phyloP scores from a whole-genome alignment of 1,284 basidiomycete genomes.

The Singerocomus inundabilis region DNA sequence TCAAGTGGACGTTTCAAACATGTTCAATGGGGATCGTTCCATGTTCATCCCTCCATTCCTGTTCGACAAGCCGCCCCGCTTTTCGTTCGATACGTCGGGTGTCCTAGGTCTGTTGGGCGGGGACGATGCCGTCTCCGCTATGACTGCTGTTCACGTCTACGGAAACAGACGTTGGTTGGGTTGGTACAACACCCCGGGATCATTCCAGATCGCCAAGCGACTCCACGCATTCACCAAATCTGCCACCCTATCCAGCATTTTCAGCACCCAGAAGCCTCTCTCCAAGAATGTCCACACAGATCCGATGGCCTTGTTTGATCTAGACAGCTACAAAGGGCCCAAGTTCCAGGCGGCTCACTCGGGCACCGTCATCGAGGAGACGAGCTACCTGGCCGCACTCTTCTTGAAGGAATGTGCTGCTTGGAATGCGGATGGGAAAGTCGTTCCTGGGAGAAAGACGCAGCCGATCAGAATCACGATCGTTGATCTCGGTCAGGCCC shows the following conservation, averaged over 20 bases:
- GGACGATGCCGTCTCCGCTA: slow-evolving; percentile 23
- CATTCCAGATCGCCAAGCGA: slow-evolving; percentile 22
- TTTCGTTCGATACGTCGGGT: slow-evolving; percentile 15
- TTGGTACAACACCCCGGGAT: slow-evolving; percentile 33
- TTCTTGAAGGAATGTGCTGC: slow-evolving; percentile 16
- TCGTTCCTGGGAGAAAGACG: slow-evolving; percentile 9
- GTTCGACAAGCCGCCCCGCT: background rate
- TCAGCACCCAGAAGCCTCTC: slow-evolving; percentile 2
- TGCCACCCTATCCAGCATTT: background rate
- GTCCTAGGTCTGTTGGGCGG: slow-evolving; percentile 22
- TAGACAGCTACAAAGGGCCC: slow-evolving; percentile 19
- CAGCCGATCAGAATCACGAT: slow-evolving; percentile 20
- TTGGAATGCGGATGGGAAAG: slow-evolving; percentile 8
- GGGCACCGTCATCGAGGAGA: slow-evolving; percentile 23
- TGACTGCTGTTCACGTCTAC: slow-evolving; percentile 26
- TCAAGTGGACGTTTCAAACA: background rate
- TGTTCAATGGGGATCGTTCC: background rate
- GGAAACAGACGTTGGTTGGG: slow-evolving; percentile 26
- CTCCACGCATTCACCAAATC: slow-evolving; percentile 20
- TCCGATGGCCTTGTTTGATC: slow-evolving; percentile 16
- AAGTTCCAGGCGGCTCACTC: slow-evolving; percentile 22
- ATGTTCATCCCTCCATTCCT: background rate
- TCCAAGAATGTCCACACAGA: slow-evolving; percentile 15
- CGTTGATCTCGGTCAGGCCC: slow-evolving; percentile 17
- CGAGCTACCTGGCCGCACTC: slow-evolving; percentile 18